Conservation (phyloP, 768 basidiomycete species). For the Cystofilobasidium bisporidii region DNA sequence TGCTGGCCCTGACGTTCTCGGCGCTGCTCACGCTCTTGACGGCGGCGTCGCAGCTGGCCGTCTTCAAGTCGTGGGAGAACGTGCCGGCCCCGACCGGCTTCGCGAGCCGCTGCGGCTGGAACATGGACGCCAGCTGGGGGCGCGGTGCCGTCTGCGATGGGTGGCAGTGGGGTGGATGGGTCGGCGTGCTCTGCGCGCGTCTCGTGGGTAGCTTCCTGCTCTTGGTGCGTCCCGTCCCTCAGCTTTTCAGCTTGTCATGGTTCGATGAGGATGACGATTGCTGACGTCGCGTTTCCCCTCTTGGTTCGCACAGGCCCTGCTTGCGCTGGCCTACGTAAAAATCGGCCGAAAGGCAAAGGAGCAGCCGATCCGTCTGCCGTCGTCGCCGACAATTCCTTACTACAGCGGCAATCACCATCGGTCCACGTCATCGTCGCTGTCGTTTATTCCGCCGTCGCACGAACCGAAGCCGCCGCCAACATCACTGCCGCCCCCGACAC, state of each 20-base stretch:
- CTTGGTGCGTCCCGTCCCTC: background rate
- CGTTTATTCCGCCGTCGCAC: constrained; percentile 1
- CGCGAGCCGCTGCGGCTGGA: background rate
- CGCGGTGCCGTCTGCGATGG: background rate
- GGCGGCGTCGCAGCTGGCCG: background rate
- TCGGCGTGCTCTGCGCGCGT: background rate
- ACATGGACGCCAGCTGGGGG: constrained; percentile 5
- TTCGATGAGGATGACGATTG: too few species aligned
- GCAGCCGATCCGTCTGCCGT: background rate
- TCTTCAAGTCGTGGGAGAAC: background rate
- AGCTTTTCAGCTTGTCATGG: background rate
- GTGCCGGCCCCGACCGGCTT: background rate
- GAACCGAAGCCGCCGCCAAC: background rate
- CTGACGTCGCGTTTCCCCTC: background rate
- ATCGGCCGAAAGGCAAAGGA: background rate
- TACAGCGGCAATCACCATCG: background rate
- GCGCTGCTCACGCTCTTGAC: background rate
- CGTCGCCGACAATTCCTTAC: background rate
- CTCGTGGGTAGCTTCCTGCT: background rate
- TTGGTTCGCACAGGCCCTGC: background rate
- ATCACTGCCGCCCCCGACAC: background rate
- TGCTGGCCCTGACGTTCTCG: background rate
- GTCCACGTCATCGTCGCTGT: background rate
- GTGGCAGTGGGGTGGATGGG: background rate
- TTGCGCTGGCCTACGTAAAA: background rate